These are phyloP conservation scores for Pythium rishiriense DNA, from an alignment of 352 stramenopile species.

Conservation along the genomic window DNA sequence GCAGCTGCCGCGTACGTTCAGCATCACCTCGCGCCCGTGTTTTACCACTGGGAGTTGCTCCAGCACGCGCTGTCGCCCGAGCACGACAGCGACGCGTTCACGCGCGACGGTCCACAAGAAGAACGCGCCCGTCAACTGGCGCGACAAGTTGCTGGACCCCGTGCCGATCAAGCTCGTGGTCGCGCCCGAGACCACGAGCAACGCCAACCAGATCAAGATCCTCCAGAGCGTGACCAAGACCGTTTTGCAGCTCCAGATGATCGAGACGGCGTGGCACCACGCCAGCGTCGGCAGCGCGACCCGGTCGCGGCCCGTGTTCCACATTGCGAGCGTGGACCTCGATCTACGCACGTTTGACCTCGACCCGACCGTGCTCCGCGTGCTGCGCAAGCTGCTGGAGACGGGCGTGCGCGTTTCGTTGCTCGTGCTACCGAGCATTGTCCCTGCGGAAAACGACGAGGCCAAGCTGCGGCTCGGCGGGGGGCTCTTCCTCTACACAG, in stretches of 20 bases:
- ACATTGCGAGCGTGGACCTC: conserved; percentile 1
- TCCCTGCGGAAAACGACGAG: not conserved
- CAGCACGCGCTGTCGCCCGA: conserved; percentile 1
- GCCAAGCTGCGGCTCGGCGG: conserved; percentile 1
- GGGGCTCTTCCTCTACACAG: conserved; percentile 2
- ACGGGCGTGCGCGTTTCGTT: not conserved
- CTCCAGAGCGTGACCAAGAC: conserved; percentile 7
- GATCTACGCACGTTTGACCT: not conserved
- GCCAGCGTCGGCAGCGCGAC: not conserved
- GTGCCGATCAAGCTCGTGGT: conserved; percentile 9
- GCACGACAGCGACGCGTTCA: conserved; percentile 1
- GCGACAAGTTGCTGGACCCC: not conserved
- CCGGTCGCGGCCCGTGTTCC: not conserved
- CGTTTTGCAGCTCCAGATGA: conserved; percentile 6
- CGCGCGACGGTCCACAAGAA: not conserved
- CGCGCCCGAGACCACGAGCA: not conserved
- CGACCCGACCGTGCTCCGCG: not conserved
- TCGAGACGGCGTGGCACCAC: conserved; percentile 4
- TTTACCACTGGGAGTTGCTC: conserved; percentile 9
- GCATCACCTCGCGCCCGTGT: not conserved
- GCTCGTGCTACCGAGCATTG: not conserved
- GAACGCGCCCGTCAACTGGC: conserved; percentile 8
- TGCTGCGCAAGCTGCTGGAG: conserved; percentile 1
- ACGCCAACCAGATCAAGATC: conserved; percentile 3
- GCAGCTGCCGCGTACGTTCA: not conserved